These are phyloP conservation scores for Mycena sp. DNA, from an alignment of 1,284 basidiomycete species.

Conservation along the genomic window DNA sequence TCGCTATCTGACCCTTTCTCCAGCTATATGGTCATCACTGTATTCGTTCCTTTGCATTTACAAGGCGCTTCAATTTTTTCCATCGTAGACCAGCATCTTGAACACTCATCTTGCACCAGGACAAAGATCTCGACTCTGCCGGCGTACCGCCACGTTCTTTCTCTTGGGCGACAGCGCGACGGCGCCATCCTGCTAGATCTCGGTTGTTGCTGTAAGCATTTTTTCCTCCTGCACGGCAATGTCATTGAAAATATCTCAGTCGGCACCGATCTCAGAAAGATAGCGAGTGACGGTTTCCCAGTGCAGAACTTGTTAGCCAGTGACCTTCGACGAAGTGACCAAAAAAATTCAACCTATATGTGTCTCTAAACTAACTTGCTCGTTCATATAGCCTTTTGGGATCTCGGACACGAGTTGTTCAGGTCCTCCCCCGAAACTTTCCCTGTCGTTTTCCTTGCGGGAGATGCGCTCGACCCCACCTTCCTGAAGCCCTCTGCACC, in stretches of 20 bases:
- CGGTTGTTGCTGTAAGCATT: slow-evolving; percentile 57
- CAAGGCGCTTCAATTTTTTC: slow-evolving; percentile 39
- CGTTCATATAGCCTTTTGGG: slow-evolving; percentile 25
- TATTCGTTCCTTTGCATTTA: slow-evolving; percentile 53
- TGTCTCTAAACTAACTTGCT: too few species aligned
- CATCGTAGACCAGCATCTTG: neutral
- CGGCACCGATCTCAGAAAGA: slow-evolving; percentile 55
- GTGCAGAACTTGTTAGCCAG: slow-evolving; percentile 43
- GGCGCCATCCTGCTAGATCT: slow-evolving; percentile 59
- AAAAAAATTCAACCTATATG: neutral
- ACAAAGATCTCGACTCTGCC: slow-evolving; percentile 54
- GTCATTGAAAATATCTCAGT: slow-evolving; percentile 39
- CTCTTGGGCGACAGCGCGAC: slow-evolving; percentile 48
- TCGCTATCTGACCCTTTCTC: neutral
- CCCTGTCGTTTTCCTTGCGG: slow-evolving; percentile 46
- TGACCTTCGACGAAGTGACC: slow-evolving; percentile 39
- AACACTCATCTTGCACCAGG: slow-evolving; percentile 36
- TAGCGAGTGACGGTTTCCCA: slow-evolving; percentile 48
- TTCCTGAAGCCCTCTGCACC: slow-evolving; percentile 40
- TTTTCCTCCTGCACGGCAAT: neutral
- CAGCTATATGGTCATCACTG: slow-evolving; percentile 50
- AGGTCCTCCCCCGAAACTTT: slow-evolving; percentile 37
- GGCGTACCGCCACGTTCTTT: slow-evolving; percentile 52
- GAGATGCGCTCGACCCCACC: slow-evolving; percentile 46
- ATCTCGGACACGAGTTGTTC: slow-evolving; percentile 30